phyloP scores from a whole-genome alignment of 78 protist genomes.

The Acrasis kona region DNA sequence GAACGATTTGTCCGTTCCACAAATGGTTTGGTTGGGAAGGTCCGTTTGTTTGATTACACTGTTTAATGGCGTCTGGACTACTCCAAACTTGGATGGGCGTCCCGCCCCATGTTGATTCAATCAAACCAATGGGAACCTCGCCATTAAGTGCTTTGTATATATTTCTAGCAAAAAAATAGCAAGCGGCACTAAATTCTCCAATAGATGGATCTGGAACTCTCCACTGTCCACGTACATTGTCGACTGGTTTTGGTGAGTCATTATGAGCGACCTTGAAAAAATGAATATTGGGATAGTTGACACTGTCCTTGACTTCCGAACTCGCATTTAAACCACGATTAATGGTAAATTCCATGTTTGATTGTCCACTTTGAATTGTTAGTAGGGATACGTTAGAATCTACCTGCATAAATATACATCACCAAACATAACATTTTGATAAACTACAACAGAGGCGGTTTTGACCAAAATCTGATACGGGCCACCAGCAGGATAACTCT shows the following conservation, averaged over 20 bases:
- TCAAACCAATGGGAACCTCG: not conserved
- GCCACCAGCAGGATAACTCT: no score
- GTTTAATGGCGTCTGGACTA: not conserved
- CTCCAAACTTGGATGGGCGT: conserved; percentile 16
- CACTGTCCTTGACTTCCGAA: no score
- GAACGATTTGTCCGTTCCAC: conserved; percentile 4
- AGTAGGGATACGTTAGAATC: no score
- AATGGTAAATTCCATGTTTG: conserved; percentile 26
- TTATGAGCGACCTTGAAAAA: no score
- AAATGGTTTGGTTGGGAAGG: not conserved
- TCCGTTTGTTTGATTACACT: not conserved
- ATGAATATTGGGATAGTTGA: no score
- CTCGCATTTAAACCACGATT: no score
- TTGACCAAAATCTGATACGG: no score
- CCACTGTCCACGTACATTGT: no score
- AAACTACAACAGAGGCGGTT: no score
- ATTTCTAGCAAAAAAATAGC: not conserved
- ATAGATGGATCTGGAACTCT: no score
- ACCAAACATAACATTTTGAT: not conserved
- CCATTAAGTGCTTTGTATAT: not conserved
- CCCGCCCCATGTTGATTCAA: not conserved
- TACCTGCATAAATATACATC: conserved; percentile 17
- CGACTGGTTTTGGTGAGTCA: no score
- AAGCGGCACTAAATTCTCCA: conserved; percentile 18
- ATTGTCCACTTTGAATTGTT: no score